These are phyloP conservation scores for Fusarium lyarnte DNA, from an alignment of 2,329 filamentous ascomycete species.

Conservation along the genomic window DNA sequence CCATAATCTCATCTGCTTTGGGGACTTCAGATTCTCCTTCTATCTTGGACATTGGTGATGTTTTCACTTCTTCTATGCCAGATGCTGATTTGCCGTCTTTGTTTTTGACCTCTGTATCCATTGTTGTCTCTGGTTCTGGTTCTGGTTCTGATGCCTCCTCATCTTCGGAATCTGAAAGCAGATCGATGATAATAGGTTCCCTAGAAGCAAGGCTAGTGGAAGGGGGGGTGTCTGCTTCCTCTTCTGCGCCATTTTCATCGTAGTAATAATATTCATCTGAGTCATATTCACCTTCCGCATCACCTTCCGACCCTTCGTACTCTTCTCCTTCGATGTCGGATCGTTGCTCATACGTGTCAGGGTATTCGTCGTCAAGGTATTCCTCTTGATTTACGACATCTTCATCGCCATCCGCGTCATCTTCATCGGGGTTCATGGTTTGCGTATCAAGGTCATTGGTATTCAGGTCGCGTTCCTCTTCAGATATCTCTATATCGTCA, in stretches of 20 bases:
- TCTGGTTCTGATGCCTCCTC: constrained; percentile 47
- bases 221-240: constrained; percentile 28
- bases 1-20: background rate
- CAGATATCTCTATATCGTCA: constrained; percentile 45
- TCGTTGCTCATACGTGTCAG: constrained; percentile 33
- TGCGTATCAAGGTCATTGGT: constrained; percentile 39
- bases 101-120: background rate
- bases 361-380: constrained; percentile 19
- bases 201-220: constrained; percentile 32
- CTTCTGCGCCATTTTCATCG: constrained; percentile 34
- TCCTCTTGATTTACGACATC: constrained; percentile 38
- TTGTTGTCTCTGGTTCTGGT: background rate
- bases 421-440: constrained; percentile 34
- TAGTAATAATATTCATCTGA: constrained; percentile 43
- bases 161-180: constrained; percentile 59
- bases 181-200: constrained; percentile 56
- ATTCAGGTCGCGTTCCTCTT: constrained; percentile 44
- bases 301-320: constrained; percentile 44
- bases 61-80: background rate
- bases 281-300: constrained; percentile 42
- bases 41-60: background rate
- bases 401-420: constrained; percentile 42
- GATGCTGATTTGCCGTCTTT: background rate
- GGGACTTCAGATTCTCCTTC: background rate
- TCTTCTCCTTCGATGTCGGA: constrained; percentile 26